Conservation (phyloP, 1,139 yeast genomes). For the Scheffersomyces illinoinensis region DNA sequence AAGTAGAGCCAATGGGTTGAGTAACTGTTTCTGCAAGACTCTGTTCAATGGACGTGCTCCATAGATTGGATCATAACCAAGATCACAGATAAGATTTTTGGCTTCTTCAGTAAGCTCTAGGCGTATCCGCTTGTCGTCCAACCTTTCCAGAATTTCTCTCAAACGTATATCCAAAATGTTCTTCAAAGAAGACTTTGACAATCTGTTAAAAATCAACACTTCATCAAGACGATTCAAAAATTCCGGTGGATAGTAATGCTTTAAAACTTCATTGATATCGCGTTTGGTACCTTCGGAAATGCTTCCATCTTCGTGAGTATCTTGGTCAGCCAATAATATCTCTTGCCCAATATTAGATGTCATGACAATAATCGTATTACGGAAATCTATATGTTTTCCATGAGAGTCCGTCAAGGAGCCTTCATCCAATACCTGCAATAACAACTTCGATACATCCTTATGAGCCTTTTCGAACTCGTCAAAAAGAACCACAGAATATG, state of each 20-base stretch:
- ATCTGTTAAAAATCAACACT: conserved; percentile 82
- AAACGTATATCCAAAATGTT: conserved; percentile 84
- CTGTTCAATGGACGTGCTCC: conserved; percentile 97
- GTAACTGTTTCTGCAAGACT: conserved; percentile 72
- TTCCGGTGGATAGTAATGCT: conserved; percentile 83
- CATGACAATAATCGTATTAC: conserved; percentile 94
- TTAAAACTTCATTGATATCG: conserved; percentile 67
- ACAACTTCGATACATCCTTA: conserved; percentile 83
- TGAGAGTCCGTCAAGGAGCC: conserved; percentile 93
- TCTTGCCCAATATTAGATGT: conserved; percentile 97
- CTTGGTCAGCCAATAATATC: conserved; percentile 63
- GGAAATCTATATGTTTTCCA: conserved; percentile 91
- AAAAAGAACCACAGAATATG: conserved; percentile 87
- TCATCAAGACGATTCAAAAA: conserved; percentile 93
- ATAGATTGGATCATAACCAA: conserved; percentile 87
- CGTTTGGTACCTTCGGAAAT: conserved; percentile 50
- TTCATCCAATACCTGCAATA: conserved; percentile 91
- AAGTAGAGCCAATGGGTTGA: conserved; percentile 83
- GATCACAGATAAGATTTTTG: conserved; percentile 72
- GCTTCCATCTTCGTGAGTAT: conserved; percentile 45
- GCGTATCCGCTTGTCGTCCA: conserved; percentile 75
- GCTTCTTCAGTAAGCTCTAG: conserved; percentile 62
- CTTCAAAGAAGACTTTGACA: conserved; percentile 70
- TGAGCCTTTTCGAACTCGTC: conserved; percentile 98
- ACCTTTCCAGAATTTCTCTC: conserved; percentile 73